Evolutionary conservation across 1,139 yeast genomes (phyloP).

Genomic region (Torulaspora pretoriensis): DNA sequence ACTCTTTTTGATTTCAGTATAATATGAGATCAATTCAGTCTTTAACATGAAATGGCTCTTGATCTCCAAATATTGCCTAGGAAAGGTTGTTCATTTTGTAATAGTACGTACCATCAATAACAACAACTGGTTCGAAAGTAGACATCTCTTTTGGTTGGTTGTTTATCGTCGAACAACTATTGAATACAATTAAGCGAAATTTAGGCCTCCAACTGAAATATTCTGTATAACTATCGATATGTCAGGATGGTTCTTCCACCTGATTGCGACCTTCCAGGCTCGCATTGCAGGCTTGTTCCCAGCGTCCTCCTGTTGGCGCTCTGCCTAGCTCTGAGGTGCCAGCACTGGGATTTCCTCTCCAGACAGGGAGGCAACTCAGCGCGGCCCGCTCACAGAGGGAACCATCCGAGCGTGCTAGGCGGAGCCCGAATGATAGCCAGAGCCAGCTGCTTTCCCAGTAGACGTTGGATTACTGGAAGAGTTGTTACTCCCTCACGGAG

Average conservation of each 20-base stretch:
- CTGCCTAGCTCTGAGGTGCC: not conserved
- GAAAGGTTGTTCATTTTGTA: not conserved
- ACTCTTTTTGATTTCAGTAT: not conserved
- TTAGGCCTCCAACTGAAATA: slow-evolving; percentile 3
- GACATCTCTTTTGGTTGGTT: slow-evolving; percentile 53
- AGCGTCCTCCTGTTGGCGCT: not conserved
- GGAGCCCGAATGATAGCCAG: not conserved
- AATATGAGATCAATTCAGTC: not conserved
- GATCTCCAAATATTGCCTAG: not conserved
- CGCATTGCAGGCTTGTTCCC: not conserved
- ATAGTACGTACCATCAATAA: slow-evolving; percentile 72
- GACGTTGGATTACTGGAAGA: too few species aligned
- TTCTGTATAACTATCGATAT: slow-evolving; percentile 6
- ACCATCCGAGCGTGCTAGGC: not conserved
- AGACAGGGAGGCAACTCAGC: not conserved
- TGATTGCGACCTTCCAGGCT: slow-evolving; percentile 5
- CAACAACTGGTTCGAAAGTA: slow-evolving; percentile 94
- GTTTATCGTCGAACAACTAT: slow-evolving; percentile 13
- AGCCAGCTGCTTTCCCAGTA: too few species aligned
- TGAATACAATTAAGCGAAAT: slow-evolving; percentile 2
- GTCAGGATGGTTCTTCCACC: slow-evolving; percentile 5
- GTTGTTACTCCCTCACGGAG: too few species aligned
- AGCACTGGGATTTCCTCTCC: not conserved
- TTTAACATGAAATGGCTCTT: not conserved
- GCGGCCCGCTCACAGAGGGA: not conserved